Percentiles rank a stretch among this genome's conserved stretches.
Evolutionary conservation across 768 basidiomycete genomes (phyloP).

Genomic region (Lactarius trivialis): DNA sequence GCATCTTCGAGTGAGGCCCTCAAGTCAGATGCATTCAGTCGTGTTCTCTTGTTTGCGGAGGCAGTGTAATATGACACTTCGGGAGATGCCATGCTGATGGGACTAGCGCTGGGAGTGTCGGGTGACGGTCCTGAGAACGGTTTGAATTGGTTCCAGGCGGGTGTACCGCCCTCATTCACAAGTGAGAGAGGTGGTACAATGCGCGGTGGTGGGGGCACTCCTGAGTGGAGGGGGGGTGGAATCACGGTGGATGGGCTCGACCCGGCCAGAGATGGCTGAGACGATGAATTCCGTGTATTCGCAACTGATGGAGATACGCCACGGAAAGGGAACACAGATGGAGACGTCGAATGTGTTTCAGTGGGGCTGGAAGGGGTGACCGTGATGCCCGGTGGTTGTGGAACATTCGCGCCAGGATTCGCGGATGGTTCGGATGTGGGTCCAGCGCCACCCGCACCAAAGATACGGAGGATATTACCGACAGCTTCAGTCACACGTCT

Average conservation of each 20-base stretch:
- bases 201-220: not conserved
- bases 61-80: constrained; percentile 22
- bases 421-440: not conserved
- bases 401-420: not conserved
- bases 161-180: not conserved
- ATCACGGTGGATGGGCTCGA: not conserved
- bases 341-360: not conserved
- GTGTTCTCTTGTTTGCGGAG: constrained; percentile 9
- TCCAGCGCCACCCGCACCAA: constrained; percentile 32
- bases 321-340: not conserved
- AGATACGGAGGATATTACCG: constrained; percentile 47
- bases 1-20: constrained; percentile 49
- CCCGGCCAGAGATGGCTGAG: not conserved
- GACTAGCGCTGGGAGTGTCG: not conserved
- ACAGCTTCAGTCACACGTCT: constrained; percentile 57
- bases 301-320: not conserved
- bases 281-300: not conserved
- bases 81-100: constrained; percentile 2
- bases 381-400: not conserved
- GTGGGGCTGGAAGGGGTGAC: not conserved
- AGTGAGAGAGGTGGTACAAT: not conserved
- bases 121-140: constrained; percentile 9
- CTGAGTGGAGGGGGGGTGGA: not conserved
- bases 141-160: constrained; percentile 21
- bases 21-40: constrained; percentile 12